These are phyloP conservation scores for Sugiyamaella valdiviana DNA, from an alignment of 805 yeast species.

Conservation along the genomic window DNA sequence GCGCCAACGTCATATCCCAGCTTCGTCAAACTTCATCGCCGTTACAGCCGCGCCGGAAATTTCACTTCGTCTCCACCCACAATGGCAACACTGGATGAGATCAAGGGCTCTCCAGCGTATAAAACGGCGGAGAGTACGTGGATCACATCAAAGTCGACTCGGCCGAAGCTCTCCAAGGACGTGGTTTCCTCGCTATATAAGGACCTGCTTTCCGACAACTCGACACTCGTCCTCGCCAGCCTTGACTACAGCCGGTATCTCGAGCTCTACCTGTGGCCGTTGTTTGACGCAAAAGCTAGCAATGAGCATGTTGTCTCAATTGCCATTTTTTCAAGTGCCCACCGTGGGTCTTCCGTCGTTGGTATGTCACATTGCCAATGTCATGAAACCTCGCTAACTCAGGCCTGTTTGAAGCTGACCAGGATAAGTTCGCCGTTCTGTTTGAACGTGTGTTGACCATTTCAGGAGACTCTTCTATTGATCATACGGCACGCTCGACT, in stretches of 20 bases:
- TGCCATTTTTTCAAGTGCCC: conserved; percentile 17
- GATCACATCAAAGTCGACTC: background rate
- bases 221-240: background rate
- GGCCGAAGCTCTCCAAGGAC: background rate
- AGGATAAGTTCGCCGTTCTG: conserved; percentile 27
- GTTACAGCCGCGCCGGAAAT: no score
- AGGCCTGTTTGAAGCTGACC: conserved; percentile 18
- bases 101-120: background rate
- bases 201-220: background rate
- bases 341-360: background rate
- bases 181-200: background rate
- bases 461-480: conserved; percentile 8
- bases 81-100: background rate
- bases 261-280: conserved; percentile 37
- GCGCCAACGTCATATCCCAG: no score
- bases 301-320: conserved; percentile 38
- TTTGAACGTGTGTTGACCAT: conserved; percentile 29
- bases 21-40: no score
- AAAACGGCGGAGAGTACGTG: conserved; percentile 4
- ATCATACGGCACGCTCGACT: conserved; percentile 8
- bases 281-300: conserved; percentile 37
- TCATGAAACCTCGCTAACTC: background rate
- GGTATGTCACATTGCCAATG: background rate
- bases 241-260: conserved; percentile 16
- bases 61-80: background rate